Evolutionary conservation across 2,329 filamentous ascomycete genomes (phyloP), one percentile per base, ranked within the genome.

Genomic region (Xylaria sp.): DNA sequence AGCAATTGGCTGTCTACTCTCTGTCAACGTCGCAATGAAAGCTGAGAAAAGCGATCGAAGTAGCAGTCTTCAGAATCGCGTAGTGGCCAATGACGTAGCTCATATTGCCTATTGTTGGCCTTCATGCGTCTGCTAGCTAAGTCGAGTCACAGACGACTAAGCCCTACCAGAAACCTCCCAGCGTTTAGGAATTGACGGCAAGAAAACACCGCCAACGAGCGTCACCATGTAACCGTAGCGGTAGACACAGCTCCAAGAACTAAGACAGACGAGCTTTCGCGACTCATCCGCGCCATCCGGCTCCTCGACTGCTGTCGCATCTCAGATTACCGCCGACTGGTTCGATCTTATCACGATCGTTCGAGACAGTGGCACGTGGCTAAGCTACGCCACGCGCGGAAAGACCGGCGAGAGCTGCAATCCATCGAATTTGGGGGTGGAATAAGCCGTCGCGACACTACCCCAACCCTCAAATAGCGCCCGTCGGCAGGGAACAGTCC

Each of bases 271-370:
- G 22, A 29, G 27, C 36, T 50, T 44, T 38, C 5, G 7, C 22
- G n/a, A 20, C 33, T 51, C 25, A 29, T 55, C 33, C 33, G 44
- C n/a, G 61, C 61, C 44, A 49, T 53, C 54, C 61, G 54, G 39
- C 15, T 38, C 15, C 10, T 56, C 25, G 36, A 33, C 31, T n/a
- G 47, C n/a, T 13, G 27, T 51, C 33, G 39, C 36, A 17, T 45
- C 29, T 56, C 60, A 50, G 51, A 29, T n/a, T 29, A 29, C 29
- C 3, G 36, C 10, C 22, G 54, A 20, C 5, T 13, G 10, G 25
- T 31, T 49, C 56, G n/a, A 38, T 11, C 44, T 29, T 6, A 33
- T 13, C 22, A 45, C 5, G 20, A 4, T 10, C 42, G 42, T 11
- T 53, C 15, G n/a, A 36, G 31, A 47, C 31, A 33, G 39, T 42